These are phyloP conservation scores for Trichoderma arundinaceum DNA, from an alignment of 2,329 filamentous ascomycete genomes.

Conservation along the genomic window DNA sequence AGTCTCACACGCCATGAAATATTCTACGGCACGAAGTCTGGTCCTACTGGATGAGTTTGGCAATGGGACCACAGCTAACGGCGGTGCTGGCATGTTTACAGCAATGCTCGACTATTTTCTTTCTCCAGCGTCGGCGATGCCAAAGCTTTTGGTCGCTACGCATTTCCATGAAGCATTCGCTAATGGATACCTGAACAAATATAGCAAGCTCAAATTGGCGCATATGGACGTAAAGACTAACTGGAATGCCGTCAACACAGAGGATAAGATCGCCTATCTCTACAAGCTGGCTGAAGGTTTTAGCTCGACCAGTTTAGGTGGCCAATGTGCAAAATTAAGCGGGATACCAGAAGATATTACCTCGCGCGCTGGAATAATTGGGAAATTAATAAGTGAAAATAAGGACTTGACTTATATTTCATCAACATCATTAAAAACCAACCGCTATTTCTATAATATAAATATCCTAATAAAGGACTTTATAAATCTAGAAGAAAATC, in stretches of 20 bases:
- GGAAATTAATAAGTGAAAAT: slow-evolving; percentile 69
- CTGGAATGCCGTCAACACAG: slow-evolving; percentile 52
- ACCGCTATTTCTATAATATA: too few relatives aligned
- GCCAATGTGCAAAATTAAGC: slow-evolving; percentile 83
- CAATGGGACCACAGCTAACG: slow-evolving; percentile 64
- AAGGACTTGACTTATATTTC: slow-evolving; percentile 58
- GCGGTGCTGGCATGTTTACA: slow-evolving; percentile 64
- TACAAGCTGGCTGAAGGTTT: slow-evolving; percentile 72
- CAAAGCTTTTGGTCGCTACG: slow-evolving; percentile 66
- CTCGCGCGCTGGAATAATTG: slow-evolving; percentile 75
- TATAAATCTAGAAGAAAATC: too few relatives aligned
- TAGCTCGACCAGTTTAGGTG: slow-evolving; percentile 83
- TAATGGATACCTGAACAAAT: slow-evolving; percentile 58
- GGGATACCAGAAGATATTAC: slow-evolving; percentile 77
- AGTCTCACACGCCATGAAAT: slow-evolving; percentile 74
- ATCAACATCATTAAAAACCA: too few relatives aligned
- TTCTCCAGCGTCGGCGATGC: slow-evolving; percentile 51
- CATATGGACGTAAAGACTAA: slow-evolving; percentile 76
- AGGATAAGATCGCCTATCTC: slow-evolving; percentile 73
- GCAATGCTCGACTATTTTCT: slow-evolving; percentile 64
- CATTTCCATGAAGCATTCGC: slow-evolving; percentile 78
- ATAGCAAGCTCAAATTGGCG: slow-evolving; percentile 60
- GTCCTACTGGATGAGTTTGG: slow-evolving; percentile 93
- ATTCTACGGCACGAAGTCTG: slow-evolving; percentile 77
- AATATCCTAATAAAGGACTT: too few relatives aligned